Conservation (phyloP, 768 basidiomycete genomes). For the Phanerodontia chrysosporium region DNA sequence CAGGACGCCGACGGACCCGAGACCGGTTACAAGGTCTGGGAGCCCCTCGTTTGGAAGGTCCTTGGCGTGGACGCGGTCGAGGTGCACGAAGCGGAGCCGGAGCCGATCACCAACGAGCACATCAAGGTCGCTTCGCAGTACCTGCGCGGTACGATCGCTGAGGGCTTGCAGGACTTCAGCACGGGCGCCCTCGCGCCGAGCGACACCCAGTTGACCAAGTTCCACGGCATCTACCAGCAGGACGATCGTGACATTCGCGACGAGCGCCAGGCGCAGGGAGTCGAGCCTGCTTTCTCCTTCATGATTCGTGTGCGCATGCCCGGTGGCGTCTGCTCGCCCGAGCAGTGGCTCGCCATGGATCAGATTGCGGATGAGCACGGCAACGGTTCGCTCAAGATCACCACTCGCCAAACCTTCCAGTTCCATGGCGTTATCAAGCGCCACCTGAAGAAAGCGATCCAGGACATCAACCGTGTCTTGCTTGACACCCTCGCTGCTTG, state of each 20-base stretch:
- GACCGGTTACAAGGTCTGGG: constrained; percentile 97
- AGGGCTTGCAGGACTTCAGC: constrained; percentile 80
- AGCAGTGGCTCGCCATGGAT: constrained; percentile 95
- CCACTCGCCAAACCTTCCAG: constrained; percentile 97
- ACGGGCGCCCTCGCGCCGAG: constrained; percentile 90
- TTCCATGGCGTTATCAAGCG: constrained; percentile 99
- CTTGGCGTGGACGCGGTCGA: constrained; percentile 88
- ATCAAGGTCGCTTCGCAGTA: constrained; percentile 96
- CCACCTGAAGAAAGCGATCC: constrained; percentile 93
- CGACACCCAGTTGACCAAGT: constrained; percentile 95
- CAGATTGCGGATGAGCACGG: constrained; percentile 95
- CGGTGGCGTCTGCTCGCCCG: constrained; percentile 87
- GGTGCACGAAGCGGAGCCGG: constrained; percentile 88
- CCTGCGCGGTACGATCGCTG: constrained; percentile 90
- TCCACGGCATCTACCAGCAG: constrained; percentile 95
- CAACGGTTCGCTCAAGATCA: constrained; percentile 92
- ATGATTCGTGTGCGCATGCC: constrained; percentile 99
- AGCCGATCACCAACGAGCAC: constrained; percentile 98
- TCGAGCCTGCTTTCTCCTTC: constrained; percentile 94
- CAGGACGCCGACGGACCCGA: constrained; percentile 95
- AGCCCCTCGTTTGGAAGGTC: constrained; percentile 88
- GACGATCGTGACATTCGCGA: constrained; percentile 99
- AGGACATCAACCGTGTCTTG: constrained; percentile 86
- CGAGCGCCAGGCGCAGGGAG: constrained; percentile 86
- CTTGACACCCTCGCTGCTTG: constrained; percentile 97